phyloP scores from a whole-genome alignment of 108 stramenopile species.

The Chaetoceros muelleri region DNA sequence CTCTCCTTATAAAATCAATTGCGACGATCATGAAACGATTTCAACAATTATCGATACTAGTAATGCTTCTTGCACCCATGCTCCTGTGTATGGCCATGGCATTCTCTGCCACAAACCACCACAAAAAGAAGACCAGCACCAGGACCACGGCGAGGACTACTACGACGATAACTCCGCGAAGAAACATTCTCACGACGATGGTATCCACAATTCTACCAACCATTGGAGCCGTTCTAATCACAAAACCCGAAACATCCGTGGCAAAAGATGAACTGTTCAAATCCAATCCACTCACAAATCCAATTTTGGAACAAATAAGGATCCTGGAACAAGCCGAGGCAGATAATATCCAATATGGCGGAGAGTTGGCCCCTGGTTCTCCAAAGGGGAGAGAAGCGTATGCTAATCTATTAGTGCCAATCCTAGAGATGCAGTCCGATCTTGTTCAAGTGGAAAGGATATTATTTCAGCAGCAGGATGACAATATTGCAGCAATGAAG shows the following conservation, averaged over 20 bases:
- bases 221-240: background rate
- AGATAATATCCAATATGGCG: conserved; percentile 66
- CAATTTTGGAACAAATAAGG: conserved; percentile 50
- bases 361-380: conserved; percentile 41
- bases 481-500: conserved; percentile 3
- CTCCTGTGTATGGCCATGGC: no score
- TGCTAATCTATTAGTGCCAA: conserved; percentile 49
- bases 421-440: conserved; percentile 47
- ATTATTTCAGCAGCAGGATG: no score
- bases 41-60: no score
- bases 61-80: no score
- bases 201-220: no score
- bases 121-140: no score
- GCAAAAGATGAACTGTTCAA: conserved; percentile 46
- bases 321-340: conserved; percentile 72
- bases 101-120: no score
- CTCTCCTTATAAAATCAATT: no score
- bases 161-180: no score
- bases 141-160: no score
- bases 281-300: conserved; percentile 65
- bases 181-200: background rate
- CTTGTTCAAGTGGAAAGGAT: conserved; percentile 29
- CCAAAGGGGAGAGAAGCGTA: conserved; percentile 30
- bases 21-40: no score
- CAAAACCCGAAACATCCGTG: conserved; percentile 1